Percentiles rank a stretch among this genome's conserved stretches.
phyloP scores from a whole-genome alignment of 2,329 filamentous ascomycete species.

The Lomentospora prolificans region DNA sequence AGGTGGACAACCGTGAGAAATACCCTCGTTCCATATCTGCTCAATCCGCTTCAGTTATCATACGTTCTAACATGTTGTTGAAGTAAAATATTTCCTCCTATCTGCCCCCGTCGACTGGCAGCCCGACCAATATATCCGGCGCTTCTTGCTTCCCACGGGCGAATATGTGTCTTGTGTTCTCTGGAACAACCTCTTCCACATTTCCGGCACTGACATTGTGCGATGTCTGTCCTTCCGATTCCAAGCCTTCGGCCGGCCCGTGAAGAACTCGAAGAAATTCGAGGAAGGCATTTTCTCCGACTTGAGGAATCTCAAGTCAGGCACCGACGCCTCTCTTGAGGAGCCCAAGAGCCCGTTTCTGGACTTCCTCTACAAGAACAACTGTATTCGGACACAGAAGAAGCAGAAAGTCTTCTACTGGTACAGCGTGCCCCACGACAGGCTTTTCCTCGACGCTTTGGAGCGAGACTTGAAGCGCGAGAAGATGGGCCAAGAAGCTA shows the following conservation, averaged over 20 bases:
- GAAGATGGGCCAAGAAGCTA: slow-evolving; percentile 98
- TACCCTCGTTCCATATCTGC: not conserved
- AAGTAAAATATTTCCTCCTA: slow-evolving; percentile 99
- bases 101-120: slow-evolving; percentile 98
- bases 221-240: slow-evolving; percentile 96
- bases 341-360: slow-evolving; percentile 98
- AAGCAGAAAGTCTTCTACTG: slow-evolving; percentile 99
- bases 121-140: slow-evolving; percentile 88
- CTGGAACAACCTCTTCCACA: slow-evolving; percentile 99
- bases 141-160: slow-evolving; percentile 90
- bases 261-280: slow-evolving; percentile 99
- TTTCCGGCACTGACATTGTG: slow-evolving; percentile 97
- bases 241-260: slow-evolving; percentile 93
- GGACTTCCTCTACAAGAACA: slow-evolving; percentile 99
- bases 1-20: slow-evolving; percentile 93
- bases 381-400: slow-evolving; percentile 99
- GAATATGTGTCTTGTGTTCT: slow-evolving; percentile 98
- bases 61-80: slow-evolving; percentile 17
- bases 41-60: slow-evolving; percentile 7
- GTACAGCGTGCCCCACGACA: slow-evolving; percentile 98
- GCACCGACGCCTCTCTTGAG: slow-evolving; percentile 94
- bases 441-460: slow-evolving; percentile 91
- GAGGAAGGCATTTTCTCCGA: slow-evolving; percentile 99
- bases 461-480: slow-evolving; percentile 97
- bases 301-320: slow-evolving; percentile 93